Percentiles rank a stretch among this genome's conserved stretches.
Conservation (phyloP, 176 grass and related monocot genomes). For the Stipa capillata region DNA sequence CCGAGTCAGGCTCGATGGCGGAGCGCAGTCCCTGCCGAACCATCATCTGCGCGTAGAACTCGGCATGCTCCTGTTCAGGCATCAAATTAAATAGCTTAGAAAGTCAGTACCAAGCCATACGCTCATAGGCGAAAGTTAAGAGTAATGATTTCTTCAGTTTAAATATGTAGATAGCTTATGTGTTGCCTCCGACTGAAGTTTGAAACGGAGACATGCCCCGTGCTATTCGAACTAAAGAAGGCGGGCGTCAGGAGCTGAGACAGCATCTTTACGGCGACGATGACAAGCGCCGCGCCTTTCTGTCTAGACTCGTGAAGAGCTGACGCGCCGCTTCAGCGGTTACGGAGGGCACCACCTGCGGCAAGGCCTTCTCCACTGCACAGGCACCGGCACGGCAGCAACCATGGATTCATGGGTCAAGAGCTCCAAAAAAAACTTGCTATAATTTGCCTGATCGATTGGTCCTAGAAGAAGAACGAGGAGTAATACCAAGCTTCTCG, state of each 20-base stretch:
- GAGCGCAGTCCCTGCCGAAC: conserved; percentile 47
- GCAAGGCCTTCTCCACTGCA: conserved; percentile 59
- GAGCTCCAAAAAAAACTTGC: no score
- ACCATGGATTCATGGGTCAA: background rate
- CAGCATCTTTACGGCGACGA: conserved; percentile 55
- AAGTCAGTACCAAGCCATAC: background rate
- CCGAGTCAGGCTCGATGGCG: conserved; percentile 66
- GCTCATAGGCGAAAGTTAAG: background rate
- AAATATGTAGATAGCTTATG: background rate
- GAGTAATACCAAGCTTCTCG: conserved; percentile 57
- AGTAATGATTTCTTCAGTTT: background rate
- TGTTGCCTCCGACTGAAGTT: background rate
- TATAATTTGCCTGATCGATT: no score
- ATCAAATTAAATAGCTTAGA: background rate
- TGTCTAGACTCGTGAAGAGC: conserved; percentile 57
- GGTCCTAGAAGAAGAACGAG: no score
- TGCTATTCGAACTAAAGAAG: background rate
- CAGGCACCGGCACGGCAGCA: background rate
- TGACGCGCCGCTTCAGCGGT: conserved; percentile 40
- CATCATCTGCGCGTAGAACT: conserved; percentile 73
- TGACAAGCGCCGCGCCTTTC: conserved; percentile 53
- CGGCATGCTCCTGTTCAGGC: conserved; percentile 60
- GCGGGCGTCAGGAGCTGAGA: no score
- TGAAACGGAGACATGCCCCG: background rate
- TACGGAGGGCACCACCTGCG: conserved; percentile 57